Evolutionary conservation across 2,329 filamentous ascomycete species (phyloP).

Genomic region (Stagonosporopsis chrysanthemi): DNA sequence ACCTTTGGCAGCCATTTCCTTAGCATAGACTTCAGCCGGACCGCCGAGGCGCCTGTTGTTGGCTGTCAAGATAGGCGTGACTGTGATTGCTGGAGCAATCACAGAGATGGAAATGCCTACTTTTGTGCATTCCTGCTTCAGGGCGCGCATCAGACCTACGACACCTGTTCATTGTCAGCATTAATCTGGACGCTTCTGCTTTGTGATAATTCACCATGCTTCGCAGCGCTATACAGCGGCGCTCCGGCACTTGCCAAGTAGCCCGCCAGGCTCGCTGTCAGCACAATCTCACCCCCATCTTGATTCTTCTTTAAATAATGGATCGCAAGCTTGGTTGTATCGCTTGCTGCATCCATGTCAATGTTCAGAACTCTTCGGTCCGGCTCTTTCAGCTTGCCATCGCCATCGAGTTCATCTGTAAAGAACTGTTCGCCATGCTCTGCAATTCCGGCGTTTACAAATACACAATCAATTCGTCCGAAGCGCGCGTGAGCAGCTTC

Average conservation of each 20-base stretch:
- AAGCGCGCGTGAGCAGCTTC: slow-evolving; percentile 52
- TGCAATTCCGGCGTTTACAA: slow-evolving; percentile 59
- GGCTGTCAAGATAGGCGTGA: slow-evolving; percentile 54
- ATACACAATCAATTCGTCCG: slow-evolving; percentile 56
- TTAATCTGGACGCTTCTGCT: too few species aligned
- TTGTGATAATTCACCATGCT: slow-evolving; percentile 50
- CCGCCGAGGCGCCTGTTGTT: slow-evolving; percentile 42
- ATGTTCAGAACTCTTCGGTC: slow-evolving; percentile 56
- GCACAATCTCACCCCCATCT: slow-evolving; percentile 54
- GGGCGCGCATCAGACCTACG: slow-evolving; percentile 58
- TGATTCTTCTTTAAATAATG: slow-evolving; percentile 54
- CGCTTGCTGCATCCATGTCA: slow-evolving; percentile 56
- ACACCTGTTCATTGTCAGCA: slow-evolving; percentile 39
- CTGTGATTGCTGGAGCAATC: slow-evolving; percentile 59
- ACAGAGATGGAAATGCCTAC: slow-evolving; percentile 56
- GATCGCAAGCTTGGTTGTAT: slow-evolving; percentile 58
- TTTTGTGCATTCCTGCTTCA: slow-evolving; percentile 59
- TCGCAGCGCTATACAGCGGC: slow-evolving; percentile 59
- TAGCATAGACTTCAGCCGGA: slow-evolving; percentile 51
- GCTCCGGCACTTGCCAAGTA: slow-evolving; percentile 59
- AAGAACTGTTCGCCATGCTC: slow-evolving; percentile 61
- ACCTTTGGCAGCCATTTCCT: slow-evolving; percentile 53
- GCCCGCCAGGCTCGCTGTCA: slow-evolving; percentile 59
- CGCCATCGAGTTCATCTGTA: slow-evolving; percentile 52
- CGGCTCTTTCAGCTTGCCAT: slow-evolving; percentile 56